Base-by-base conservation (phyloP, 768 basidiomycete genomes). In the Pleurotus eryngii region DNA sequence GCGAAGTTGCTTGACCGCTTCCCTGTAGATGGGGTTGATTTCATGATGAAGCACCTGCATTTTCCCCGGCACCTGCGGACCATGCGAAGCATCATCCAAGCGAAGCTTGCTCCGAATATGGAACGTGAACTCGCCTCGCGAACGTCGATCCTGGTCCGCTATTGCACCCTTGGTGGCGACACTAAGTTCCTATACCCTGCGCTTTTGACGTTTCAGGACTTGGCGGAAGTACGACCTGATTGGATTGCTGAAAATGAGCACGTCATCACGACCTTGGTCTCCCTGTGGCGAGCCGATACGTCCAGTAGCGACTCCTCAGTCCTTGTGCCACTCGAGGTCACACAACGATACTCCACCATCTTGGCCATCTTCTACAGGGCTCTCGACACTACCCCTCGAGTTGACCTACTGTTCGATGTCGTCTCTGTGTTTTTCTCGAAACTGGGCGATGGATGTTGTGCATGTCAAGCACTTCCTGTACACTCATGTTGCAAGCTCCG, bases 1-100 rank as follows among this genome's bases (percentile, higher is more conserved):
- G 93, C 90, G 17, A 86, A 87, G 68, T 98, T 95, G 71, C 80
- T 98, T 18, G 86, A 98, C 70, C 87, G 92, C 7, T 98, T 97
- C 71, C 89, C 93, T 0, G 76, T 72, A 3, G 91, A 98, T 64
- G 90, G 93, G 2, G 80, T 92, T 18, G 86, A 92, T 49, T 92
- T 92, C 69, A 90, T 99, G 70, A 74, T 94, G 61, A 80, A 82
- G 9, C 83, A 92, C 60, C 74, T 98, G n/a, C 78, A 83, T 46
- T 84, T 90, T 62, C 83, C 89, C 0, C 81, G 88, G 40, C 87
- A 92, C 65, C 76, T 97, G 43, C 85, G 89, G 60, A 96, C 95
- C 0, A 73, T 95, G 57, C 77, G 94, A 49, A 94, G 85, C 67
- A 89, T 96, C 56, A 74, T 98, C 9, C 83, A 87, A 49, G 90